These are phyloP conservation scores for Penicillium freii DNA, from an alignment of 2,329 filamentous ascomycete species.

Conservation along the genomic window DNA sequence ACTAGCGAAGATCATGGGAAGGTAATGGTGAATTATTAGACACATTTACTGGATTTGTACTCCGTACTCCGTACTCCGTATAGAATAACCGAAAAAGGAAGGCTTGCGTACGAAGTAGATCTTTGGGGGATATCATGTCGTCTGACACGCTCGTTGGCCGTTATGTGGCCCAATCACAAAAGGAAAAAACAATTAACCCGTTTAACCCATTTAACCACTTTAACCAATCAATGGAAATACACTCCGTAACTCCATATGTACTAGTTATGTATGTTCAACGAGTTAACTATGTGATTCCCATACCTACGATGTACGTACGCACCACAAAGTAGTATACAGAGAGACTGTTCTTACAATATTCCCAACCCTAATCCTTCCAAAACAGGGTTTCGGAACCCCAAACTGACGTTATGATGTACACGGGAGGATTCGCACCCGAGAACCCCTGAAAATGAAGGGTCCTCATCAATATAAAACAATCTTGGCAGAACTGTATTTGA, in stretches of 20 bases:
- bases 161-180: not conserved
- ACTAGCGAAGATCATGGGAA: not conserved
- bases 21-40: not conserved
- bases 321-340: no score
- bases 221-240: not conserved
- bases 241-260: not conserved
- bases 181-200: not conserved
- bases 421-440: not conserved
- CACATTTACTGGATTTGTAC: not conserved
- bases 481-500: not conserved
- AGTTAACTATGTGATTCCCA: not conserved
- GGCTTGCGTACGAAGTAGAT: not conserved
- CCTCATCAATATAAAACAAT: not conserved
- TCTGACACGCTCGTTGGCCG: not conserved
- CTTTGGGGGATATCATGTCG: not conserved
- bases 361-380: not conserved
- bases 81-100: not conserved
- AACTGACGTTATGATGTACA: not conserved
- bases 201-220: not conserved
- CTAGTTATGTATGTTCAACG: no score
- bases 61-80: not conserved
- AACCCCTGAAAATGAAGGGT: constrained; percentile 1
- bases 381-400: not conserved
- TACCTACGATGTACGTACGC: not conserved
- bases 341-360: not conserved